Evolutionary conservation across 345 rosid genomes (phyloP), one percentile per base, ranked within the genome.

Genomic region (Aquilaria malaccensis): DNA sequence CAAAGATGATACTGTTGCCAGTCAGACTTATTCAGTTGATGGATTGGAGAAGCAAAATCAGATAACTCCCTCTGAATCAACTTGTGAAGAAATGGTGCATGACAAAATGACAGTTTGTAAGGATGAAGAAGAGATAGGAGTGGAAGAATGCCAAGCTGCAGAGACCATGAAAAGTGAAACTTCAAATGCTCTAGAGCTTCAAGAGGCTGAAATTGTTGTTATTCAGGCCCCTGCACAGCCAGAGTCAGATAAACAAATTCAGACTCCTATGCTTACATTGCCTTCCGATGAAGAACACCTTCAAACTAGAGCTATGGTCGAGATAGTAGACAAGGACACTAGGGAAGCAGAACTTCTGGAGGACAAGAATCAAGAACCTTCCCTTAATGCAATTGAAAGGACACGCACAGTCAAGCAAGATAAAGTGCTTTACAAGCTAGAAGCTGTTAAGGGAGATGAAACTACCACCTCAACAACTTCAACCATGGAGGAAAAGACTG

Each of bases 201-300:
- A 13, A 7, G 62, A 63, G 58, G 63, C 54, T 62, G 66, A 68
- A 61, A 59, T 45, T 58, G 31, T 56, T 30, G 63, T 56, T 15
- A 72, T 61, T 50, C 70, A 22, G 59, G 60, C 69, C 32, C 53
- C 58, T 50, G 50, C 62, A 45, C 58, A 56, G 54, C 69, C 65
- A 55, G 52, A 66, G 69, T 45, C 54, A 56, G 59, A 43, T 30
- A 74, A 58, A 61, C 65, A 58, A 58, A 50, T 61, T 68, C 61
- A 73, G 63, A 51, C 60, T 62, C 66, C 62, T 73, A 41, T 77
- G 66, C 49, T 75, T 15, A 74, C 41, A 64, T 47, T 56, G 50
- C 52, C 56, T 49, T 67, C 63, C 12, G 50, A 10, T 22, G 47
- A 61, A 50, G 56, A 68, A 51, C 33, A 59, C n/a, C 65, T 32